Evolutionary conservation across 768 basidiomycete genomes (phyloP), one percentile per base, ranked within the genome.

Genomic region (Pulveroboletus sp.): DNA sequence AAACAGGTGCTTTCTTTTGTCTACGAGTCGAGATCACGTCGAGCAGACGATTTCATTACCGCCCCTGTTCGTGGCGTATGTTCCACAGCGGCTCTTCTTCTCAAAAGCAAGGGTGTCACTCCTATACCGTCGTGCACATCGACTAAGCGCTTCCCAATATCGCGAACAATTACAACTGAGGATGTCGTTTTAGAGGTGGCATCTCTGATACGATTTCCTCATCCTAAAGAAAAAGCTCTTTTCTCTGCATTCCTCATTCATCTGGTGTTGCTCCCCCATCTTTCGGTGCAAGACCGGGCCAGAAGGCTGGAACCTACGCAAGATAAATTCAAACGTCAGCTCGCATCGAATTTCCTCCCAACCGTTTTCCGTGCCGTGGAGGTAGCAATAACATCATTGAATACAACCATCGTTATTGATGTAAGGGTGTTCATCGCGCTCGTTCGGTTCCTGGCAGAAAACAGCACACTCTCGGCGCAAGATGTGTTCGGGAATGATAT

Each of bases 1-100:
- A 14, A 7, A 42, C 56, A 86, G 85, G 76, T 85, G 35, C 61
- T 79, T 11, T 72, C 85, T 0, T 85, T 86, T 54, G 74, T 87
- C 10, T 79, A 73, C 43, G 76, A 77, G 47, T 70, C 56, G 57
- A 75, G 59, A 31, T 67, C 69, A 26, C 50, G 33, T 36, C 27
- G n/a, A 43, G 26, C 2, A 37, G 14, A 46, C 58, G 32, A 63
- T 58, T 59, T 26, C 18, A 9, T 62, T 6, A 56, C 59, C 1
- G 1, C 15, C 6, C 15, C 39, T 17, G 10, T 66, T 33, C 55
- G 50, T 26, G 15, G 9, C 14, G 55, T 50, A 27, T 47, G 10
- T 21, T 45, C 45, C 1, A 8, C 27, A 14, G 64, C 61, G 12
- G 40, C n/a, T n/a, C 45, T 15, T 27, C 6, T 3, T 36, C 64